Evolutionary conservation across 208 protist genomes (phyloP), one percentile per base, ranked within the genome.

Genomic region (Trypanosoma congolense): DNA sequence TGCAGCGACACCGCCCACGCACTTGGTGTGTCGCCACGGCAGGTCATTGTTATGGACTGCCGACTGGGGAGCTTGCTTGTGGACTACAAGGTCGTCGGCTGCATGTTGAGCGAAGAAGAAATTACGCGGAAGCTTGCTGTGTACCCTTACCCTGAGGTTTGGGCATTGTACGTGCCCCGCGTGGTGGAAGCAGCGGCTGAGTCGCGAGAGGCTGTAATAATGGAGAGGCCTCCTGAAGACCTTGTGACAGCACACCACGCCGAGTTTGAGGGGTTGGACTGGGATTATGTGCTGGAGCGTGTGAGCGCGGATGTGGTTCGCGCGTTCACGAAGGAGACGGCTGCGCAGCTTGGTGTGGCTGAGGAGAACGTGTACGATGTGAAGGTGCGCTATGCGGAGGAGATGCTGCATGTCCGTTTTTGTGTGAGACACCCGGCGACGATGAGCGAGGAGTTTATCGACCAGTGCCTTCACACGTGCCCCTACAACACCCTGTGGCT

Each of bases 231-330:
- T 19, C 53, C 57, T 51, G 76, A 65, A n/a, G 16, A 50, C 5
- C 3, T 49, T 4, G 43, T 50, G 4, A 49, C 54, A 8, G 38
- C 14, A 21, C 54, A 59, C 36, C n/a, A 25, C n/a, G 54, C 49
- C 6, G 40, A 25, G 6, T 59, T 59, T 49, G 54, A 59, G 54
- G n/a, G n/a, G n/a, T n/a, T n/a, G n/a, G n/a, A n/a, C n/a, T n/a
- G n/a, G n/a, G n/a, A n/a, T n/a, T n/a, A n/a, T n/a, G n/a, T n/a
- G n/a, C n/a, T n/a, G n/a, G n/a, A n/a, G n/a, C n/a, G n/a, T n/a
- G n/a, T n/a, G n/a, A n/a, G n/a, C n/a, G n/a, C n/a, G n/a, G n/a
- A n/a, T n/a, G n/a, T n/a, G n/a, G n/a, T n/a, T n/a, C n/a, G n/a
- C n/a, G n/a, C n/a, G n/a, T n/a, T n/a, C n/a, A n/a, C n/a, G n/a